Evolutionary conservation across 352 stramenopile genomes (phyloP), one percentile per base, ranked within the genome.

Genomic region (Phytophthora litchii): DNA sequence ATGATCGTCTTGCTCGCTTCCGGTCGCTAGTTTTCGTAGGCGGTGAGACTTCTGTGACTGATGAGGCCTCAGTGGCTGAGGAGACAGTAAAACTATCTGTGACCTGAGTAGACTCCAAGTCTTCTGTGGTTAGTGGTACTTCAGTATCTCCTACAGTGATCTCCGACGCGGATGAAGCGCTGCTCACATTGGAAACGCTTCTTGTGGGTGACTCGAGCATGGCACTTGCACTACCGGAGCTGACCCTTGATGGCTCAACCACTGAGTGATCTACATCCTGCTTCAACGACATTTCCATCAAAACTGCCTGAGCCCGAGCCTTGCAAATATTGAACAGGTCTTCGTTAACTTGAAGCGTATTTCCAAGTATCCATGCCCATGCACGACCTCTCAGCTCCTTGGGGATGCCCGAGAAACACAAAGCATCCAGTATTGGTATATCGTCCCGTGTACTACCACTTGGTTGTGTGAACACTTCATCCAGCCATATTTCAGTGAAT

Each of bases 311-410:
- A 3, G 86, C 86, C 48, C 86, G 61, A 27, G 71, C 57, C 47
- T 89, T 91, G 59, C 86, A 95, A 44, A 95, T 94, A 4, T 72
- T 72, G 51, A 93, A 95, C 17, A 95, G 59, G 17, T 95, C 78
- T 66, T 95, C 78, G 36, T 92, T 95, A 29, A 95, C 80, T 69
- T 93, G 86, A 9, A 95, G 67, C 7, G 73, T 84, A 49, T 95
- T 95, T 34, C 86, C 86, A 8, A 95, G 68, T 10, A 92, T 57
- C 74, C 80, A 92, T 9, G 81, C 74, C 86, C 86, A 95, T 42
- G 76, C 86, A 12, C 86, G 84, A 4, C 86, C 86, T 32, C 86
- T 79, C 9, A 94, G 44, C 49, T 95, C 83, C 53, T 95, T 95
- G 2, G 86, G 86, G 16, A 95, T 91, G 0, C 86, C 86, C 0